Percentiles rank a stretch among this genome's conserved stretches.
Conservation (phyloP, 768 basidiomycete species). For the Saitozyma sp. region DNA sequence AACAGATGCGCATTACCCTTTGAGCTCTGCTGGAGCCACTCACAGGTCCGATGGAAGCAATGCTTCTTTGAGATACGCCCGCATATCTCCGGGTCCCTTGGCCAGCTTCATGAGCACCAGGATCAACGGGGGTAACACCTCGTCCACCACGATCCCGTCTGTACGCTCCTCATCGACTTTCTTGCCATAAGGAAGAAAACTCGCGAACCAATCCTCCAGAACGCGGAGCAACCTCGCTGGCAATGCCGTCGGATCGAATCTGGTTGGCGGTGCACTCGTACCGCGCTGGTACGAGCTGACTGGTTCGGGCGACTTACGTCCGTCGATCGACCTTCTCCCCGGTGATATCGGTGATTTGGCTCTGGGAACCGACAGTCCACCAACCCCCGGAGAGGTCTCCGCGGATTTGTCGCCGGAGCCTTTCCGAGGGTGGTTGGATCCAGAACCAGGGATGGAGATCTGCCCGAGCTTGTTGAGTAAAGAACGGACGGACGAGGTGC, state of each 20-base stretch:
- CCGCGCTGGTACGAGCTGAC: not conserved
- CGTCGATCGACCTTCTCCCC: no score
- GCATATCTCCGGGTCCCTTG: slow-evolving; percentile 63
- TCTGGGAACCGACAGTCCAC: no score
- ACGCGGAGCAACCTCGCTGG: slow-evolving; percentile 25
- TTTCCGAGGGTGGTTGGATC: no score
- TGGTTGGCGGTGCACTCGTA: slow-evolving; percentile 10
- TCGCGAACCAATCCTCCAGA: slow-evolving; percentile 27
- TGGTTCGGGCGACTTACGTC: no score
- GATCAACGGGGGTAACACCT: slow-evolving; percentile 71
- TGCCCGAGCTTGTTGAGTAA: slow-evolving; percentile 18
- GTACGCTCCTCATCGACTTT: slow-evolving; percentile 30
- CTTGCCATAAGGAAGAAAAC: slow-evolving; percentile 25
- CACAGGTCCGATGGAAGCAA: slow-evolving; percentile 71
- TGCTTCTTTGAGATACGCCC: slow-evolving; percentile 64
- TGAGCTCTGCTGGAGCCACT: slow-evolving; percentile 19
- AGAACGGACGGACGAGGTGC: slow-evolving; percentile 25
- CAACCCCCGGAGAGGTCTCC: no score
- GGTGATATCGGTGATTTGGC: no score
- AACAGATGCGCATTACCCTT: not conserved
- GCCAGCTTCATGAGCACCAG: slow-evolving; percentile 73
- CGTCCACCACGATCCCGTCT: slow-evolving; percentile 67
- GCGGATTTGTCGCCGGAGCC: no score
- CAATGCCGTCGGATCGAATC: slow-evolving; percentile 21
- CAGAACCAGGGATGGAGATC: slow-evolving; percentile 15